Evolutionary conservation across 2,329 filamentous ascomycete genomes (phyloP).

Genomic region (Penicillium capsulatum): DNA sequence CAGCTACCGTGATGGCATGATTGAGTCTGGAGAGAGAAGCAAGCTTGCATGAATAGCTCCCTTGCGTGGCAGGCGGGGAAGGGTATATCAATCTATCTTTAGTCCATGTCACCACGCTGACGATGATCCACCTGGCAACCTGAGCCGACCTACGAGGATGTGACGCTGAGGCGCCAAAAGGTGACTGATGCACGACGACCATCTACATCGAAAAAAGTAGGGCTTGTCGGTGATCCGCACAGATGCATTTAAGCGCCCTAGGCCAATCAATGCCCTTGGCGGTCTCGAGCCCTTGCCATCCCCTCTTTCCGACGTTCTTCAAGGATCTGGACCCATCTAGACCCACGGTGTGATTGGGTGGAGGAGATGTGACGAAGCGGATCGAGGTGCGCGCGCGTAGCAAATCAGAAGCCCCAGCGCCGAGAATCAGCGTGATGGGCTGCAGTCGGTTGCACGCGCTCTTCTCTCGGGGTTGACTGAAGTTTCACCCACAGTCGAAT

Average conservation of each 20-base stretch:
- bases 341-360: constrained; percentile 18
- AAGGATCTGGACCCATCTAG: no score
- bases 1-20: not conserved
- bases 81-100: constrained; percentile 16
- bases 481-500: constrained; percentile 15
- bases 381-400: constrained; percentile 9
- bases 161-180: constrained; percentile 16
- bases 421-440: constrained; percentile 22
- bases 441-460: constrained; percentile 21
- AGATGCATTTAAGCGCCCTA: constrained; percentile 11
- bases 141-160: constrained; percentile 7
- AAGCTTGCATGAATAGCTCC: not conserved
- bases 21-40: not conserved
- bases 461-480: not conserved
- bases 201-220: constrained; percentile 10
- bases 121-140: constrained; percentile 2
- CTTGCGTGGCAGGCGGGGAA: not conserved
- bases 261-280: constrained; percentile 13
- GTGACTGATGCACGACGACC: constrained; percentile 11
- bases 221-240: constrained; percentile 18
- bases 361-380: constrained; percentile 21
- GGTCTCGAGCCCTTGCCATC: constrained; percentile 6
- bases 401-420: constrained; percentile 16
- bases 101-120: constrained; percentile 9
- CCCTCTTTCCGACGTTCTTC: constrained; percentile 15